A percentile compares a stretch with the other conserved stretches of the same genome.
Conservation (phyloP, 1,284 basidiomycete species). For the Vanrija humicola region DNA sequence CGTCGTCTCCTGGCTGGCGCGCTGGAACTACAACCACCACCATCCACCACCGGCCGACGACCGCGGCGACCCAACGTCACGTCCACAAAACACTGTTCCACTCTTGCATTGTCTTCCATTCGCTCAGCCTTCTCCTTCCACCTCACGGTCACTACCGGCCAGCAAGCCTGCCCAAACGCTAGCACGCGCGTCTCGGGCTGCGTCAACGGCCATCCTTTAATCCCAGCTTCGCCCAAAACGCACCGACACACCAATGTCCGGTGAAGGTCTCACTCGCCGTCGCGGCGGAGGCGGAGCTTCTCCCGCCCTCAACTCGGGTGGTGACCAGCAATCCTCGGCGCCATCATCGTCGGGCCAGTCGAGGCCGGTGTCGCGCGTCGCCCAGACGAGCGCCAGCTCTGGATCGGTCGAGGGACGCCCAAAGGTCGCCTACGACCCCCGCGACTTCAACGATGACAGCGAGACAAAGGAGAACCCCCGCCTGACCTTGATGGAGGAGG, state of each 20-base stretch:
- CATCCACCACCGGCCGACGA: too few relatives aligned
- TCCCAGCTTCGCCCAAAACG: background rate
- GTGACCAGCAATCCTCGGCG: conserved; percentile 2
- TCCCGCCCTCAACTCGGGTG: conserved; percentile 22
- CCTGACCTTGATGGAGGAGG: conserved; percentile 95
- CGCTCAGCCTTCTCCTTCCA: background rate
- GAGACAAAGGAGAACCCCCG: conserved; percentile 74
- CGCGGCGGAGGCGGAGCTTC: conserved; percentile 39
- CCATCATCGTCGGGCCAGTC: conserved; percentile 5
- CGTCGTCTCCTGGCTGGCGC: too few relatives aligned
- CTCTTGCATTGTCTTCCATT: too few relatives aligned
- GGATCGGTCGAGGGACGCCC: conserved; percentile 75
- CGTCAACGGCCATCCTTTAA: background rate
- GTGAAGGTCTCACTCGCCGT: conserved; percentile 44
- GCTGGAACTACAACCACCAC: too few relatives aligned
- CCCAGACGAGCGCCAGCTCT: conserved; percentile 44
- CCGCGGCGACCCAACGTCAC: too few relatives aligned
- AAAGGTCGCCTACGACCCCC: conserved; percentile 89
- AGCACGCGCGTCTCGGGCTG: background rate
- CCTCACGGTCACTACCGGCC: background rate
- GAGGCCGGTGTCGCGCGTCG: conserved; percentile 3
- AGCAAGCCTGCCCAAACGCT: background rate
- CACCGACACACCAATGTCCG: conserved; percentile 28
- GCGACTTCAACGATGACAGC: conserved; percentile 74
- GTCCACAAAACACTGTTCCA: too few relatives aligned